Evolutionary conservation across 768 basidiomycete species (phyloP), one percentile per base, ranked within the genome.

Genomic region (Termitomyces titanicus): DNA sequence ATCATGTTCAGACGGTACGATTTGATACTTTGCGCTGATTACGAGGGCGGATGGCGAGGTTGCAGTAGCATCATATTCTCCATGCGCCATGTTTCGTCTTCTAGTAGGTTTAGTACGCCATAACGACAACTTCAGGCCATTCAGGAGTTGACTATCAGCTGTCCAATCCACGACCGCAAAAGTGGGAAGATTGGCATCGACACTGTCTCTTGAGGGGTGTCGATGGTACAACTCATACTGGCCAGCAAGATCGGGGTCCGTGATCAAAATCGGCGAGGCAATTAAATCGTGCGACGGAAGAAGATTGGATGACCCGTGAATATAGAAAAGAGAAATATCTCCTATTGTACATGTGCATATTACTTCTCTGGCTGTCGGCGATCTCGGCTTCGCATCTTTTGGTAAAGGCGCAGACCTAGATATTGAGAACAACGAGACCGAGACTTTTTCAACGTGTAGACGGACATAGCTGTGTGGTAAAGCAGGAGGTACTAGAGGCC

Each of bases 141-240:
- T 69, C 25, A 63, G 66, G 42, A 68, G 63, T 56, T 74, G 65
- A 34, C 66, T 70, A 5, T 71, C 63, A 47, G 74, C 71, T 13
- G 83, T 87, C 89, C 88, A 89, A 60, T 91, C 83, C 9, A 76
- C 60, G 6, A 84, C 63, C 11, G 80, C 78, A 57, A 92, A 85
- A 12, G 66, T 67, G 1, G 89, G 88, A 44, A 87, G 70, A 44
- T 45, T 53, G 2, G 63, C 61, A 56, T 69, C 57, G 25, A 56
- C 33, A 24, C 59, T 63, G 22, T 55, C 43, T 9, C 69, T 57
- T 37, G 66, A 65, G 20, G 80, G 80, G 52, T 81, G 79, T 39
- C 63, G 46, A 63, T 82, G 81, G 6, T 57, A 54, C 18, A 66
- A 49, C 34, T 75, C 60, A 67, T 89, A 88, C 57, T 89, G 88